A percentile compares a stretch with the other conserved stretches of the same genome.
Evolutionary conservation across 2,329 filamentous ascomycete genomes (phyloP).

Genomic region (Aspergillus tamarii): DNA sequence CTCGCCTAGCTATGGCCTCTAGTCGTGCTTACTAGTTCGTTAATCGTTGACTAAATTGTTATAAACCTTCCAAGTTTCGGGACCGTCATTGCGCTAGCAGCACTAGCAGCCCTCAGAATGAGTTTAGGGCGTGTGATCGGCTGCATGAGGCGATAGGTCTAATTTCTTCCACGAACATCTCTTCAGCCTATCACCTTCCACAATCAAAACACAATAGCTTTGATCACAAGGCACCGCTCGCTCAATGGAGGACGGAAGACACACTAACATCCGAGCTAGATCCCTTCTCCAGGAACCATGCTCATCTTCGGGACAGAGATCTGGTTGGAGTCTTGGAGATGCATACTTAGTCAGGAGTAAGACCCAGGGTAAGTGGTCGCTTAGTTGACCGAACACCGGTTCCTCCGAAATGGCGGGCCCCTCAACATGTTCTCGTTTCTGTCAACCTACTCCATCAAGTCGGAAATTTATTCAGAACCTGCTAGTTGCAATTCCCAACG

Average conservation of each 20-base stretch:
- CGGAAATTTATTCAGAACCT: slow-evolving; percentile 8
- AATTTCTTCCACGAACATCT: slow-evolving; percentile 17
- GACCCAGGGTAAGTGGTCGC: neutral
- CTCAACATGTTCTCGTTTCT: neutral
- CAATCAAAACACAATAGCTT: slow-evolving; percentile 14
- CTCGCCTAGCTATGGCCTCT: slow-evolving; percentile 1
- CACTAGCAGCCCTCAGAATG: slow-evolving; percentile 20
- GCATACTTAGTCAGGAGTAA: slow-evolving; percentile 2
- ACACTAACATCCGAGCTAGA: slow-evolving; percentile 15
- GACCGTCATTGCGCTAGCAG: slow-evolving; percentile 16
- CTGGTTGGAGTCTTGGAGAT: neutral
- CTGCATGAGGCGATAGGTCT: slow-evolving; percentile 24
- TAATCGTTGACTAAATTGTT: slow-evolving; percentile 3
- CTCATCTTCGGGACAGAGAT: neutral
- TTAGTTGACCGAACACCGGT: slow-evolving; percentile 3
- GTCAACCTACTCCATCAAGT: slow-evolving; percentile 9
- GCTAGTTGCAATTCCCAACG: slow-evolving; percentile 13
- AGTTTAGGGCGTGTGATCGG: slow-evolving; percentile 18
- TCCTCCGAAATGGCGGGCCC: neutral
- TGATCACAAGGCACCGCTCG: slow-evolving; percentile 9
- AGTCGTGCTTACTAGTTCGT: neutral
- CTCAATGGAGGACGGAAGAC: slow-evolving; percentile 13
- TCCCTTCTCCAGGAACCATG: slow-evolving; percentile 12
- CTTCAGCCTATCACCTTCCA: slow-evolving; percentile 16
- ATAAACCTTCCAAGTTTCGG: slow-evolving; percentile 7